Percentiles rank a stretch among this genome's conserved stretches.
Conservation (phyloP, 441 rosid species). For the Pelargonium fulgidum region DNA sequence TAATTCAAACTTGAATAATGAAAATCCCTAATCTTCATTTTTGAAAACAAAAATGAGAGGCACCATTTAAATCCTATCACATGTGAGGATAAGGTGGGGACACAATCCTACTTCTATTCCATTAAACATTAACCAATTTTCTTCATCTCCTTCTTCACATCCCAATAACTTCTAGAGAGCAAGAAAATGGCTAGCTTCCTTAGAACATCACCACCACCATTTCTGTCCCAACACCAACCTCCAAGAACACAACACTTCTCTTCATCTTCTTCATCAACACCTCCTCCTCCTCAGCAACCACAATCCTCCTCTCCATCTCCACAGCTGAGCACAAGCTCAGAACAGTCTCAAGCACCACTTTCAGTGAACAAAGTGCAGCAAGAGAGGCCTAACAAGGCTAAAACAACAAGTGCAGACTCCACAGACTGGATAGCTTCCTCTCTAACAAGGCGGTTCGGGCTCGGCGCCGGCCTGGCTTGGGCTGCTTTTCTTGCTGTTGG, state of each 20-base stretch:
- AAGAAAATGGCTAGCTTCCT: conserved; percentile 49
- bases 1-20: too few species aligned
- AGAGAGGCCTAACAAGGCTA: conserved; percentile 26
- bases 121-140: too few species aligned
- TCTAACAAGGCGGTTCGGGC: conserved; percentile 73
- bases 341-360: conserved; percentile 26
- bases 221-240: conserved; percentile 40
- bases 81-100: conserved; percentile 32
- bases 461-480: conserved; percentile 78
- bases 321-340: conserved; percentile 30
- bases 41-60: background rate
- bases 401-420: conserved; percentile 36
- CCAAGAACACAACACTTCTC: conserved; percentile 26
- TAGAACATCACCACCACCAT: conserved; percentile 35
- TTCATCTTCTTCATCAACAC: conserved; percentile 32
- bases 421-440: conserved; percentile 71
- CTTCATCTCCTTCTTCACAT: background rate
- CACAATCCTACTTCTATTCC: background rate
- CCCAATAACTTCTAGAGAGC: background rate
- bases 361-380: conserved; percentile 26
- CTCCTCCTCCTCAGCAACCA: conserved; percentile 25
- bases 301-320: conserved; percentile 22
- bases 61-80: conserved; percentile 11
- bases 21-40: too few species aligned
- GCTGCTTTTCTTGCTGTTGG: conserved; percentile 60